Percentiles rank a stretch among this genome's conserved stretches.
phyloP scores from a whole-genome alignment of 352 stramenopile genomes.

The Phytophthora hibernalis region DNA sequence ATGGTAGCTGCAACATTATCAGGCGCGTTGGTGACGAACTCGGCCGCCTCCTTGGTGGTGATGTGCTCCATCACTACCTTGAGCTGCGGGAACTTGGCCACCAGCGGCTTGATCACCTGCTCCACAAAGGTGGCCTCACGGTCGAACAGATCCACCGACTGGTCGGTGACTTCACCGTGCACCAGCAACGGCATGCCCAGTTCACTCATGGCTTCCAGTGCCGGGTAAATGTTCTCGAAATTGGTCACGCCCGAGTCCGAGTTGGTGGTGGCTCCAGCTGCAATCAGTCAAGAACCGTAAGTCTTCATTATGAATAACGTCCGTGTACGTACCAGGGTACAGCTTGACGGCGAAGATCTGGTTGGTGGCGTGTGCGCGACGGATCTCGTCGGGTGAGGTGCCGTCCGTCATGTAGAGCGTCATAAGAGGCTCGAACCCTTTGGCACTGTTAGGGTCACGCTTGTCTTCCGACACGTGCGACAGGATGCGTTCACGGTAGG shows the following conservation, averaged over 20 bases:
- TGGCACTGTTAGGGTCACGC: constrained; percentile 26
- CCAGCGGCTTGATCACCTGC: constrained; percentile 94
- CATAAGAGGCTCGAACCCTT: constrained; percentile 94
- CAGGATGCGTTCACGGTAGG: constrained; percentile 97
- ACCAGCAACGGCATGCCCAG: constrained; percentile 95
- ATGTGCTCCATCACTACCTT: constrained; percentile 99
- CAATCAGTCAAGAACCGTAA: constrained; percentile 8
- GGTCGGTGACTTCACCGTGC: constrained; percentile 97
- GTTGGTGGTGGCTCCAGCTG: constrained; percentile 98
- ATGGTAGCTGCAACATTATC: constrained; percentile 97
- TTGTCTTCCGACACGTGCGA: constrained; percentile 73
- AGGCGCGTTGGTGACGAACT: constrained; percentile 92
- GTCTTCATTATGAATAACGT: background rate
- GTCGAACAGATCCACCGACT: constrained; percentile 98
- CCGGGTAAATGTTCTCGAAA: constrained; percentile 94
- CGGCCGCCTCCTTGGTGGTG: constrained; percentile 96
- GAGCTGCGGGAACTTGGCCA: constrained; percentile 92
- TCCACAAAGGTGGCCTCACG: constrained; percentile 97
- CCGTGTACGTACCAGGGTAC: constrained; percentile 88
- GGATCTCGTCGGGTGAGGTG: constrained; percentile 97
- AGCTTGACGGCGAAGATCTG: constrained; percentile 97
- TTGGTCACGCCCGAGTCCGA: constrained; percentile 97
- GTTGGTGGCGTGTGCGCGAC: constrained; percentile 85
- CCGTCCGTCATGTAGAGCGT: constrained; percentile 99
- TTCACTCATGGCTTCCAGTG: constrained; percentile 79